Evolutionary conservation across 1,284 basidiomycete genomes (phyloP), one percentile per base, ranked within the genome.

Genomic region (Cryptococcus wingfieldii): DNA sequence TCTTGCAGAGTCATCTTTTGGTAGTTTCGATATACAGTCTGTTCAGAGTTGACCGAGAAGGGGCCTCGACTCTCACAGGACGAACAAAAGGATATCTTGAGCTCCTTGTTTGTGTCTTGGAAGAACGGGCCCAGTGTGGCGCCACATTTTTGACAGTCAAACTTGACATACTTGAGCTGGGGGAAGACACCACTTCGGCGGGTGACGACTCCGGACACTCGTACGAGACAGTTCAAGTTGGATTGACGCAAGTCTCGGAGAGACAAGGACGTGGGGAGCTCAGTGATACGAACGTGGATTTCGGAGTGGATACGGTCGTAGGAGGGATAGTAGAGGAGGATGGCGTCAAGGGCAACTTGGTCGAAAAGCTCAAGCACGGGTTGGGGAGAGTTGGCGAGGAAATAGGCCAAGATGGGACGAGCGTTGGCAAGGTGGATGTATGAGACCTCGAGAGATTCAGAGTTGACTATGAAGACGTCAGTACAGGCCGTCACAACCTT

Each of bases 1-100:
- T 99, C 96, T 72, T 99, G 95, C 44, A 99, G 78, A 3, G 95
- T 98, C 90, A 98, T 90, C 78, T 92, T 97, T 76, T 99, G 96
- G 75, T 96, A 98, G 77, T 98, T 99, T 56, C 96, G 84, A 77
- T 98, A 99, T 4, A 99, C 87, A 0, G 96, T 99, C 89, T 98
- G 72, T 72, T 98, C 94, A 38, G 93, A 95, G 74, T 98, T 99
- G 71, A 99, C 88, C 1, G 85, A 83, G 80, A 98, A 99, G 2
- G 95, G 96, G 0, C 96, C 96, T 69, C 90, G 90, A 62, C 87
- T 84, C 75, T 94, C 88, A 75, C 96, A 99, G 67, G 89, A 89
- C 0, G 88, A 86, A 73, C 96, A 99, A 76, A 89, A 95, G 68
- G 87, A 90, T 72, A 98, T 88, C 78, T 85, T 91, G 64, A 98